Base-by-base conservation (phyloP, 2,329 filamentous ascomycete species). In the Monilinia laxa region DNA sequence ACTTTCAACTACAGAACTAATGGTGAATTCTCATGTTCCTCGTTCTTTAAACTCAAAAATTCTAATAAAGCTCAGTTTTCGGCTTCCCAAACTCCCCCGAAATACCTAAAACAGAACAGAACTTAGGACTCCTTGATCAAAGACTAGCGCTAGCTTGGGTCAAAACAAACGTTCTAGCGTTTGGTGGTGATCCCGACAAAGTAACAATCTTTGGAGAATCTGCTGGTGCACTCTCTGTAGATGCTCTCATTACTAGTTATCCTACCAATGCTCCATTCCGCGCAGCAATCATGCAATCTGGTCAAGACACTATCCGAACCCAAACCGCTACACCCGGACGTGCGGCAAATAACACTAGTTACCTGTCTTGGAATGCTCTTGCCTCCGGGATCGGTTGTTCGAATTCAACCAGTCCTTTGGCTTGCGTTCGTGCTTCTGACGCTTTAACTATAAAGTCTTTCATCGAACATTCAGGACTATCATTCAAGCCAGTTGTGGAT, bases 271-370 rank as follows among this genome's bases (percentile, higher is more conserved):
- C 87, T 1, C 81, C 94, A 0, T 94, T 95, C 83, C 85, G 89
- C 35, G 90, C 81, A 1, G 90, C 81, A 38, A 93, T 94, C 71
- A 93, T 95, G 90, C 85, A 90, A 78, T 90, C 87, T 3, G 90
- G 90, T 3, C 56, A 62, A 49, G 64, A 66, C 25, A 66, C 56
- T 16, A 4, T 53, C 20, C 56, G 35, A n/a, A 60, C 56, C 9
- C 5, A 54, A 23, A 62, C 56, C 1, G 58, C 58, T 38, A 51
- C 2, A 20, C 58, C 45, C 0, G 23, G 52, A 25, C 12, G 25
- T 35, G 3, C 31, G 28, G 23, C 4, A 5, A 35, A 25, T 0
- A 12, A 25, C 3, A 16, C 45, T 16, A 25, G 54, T 7, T 2
- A 18, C 14, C 16, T 23, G 20, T 65, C 64, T 28, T 66, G 64